Evolutionary conservation across 805 yeast genomes (phyloP), one percentile per base, ranked within the genome.

Genomic region (Saccharomyces kudriavzevii): DNA sequence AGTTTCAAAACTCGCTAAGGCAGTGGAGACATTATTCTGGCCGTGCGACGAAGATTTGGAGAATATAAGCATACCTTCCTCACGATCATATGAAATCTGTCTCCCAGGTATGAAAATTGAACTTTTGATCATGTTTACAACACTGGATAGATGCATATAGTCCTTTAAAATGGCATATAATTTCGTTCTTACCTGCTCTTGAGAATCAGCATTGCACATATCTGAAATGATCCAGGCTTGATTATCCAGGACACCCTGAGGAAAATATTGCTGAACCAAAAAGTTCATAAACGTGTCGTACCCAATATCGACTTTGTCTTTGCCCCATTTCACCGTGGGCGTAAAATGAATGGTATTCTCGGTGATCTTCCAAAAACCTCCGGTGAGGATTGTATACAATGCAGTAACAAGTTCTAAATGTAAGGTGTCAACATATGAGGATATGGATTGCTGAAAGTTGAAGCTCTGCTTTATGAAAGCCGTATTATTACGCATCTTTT

Each of bases 381-480:
- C 50, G 11, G 56, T 49, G 13, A 64, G 26, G 2, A 63, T 49
- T 4, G 56, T 57, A 24, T 56, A 53, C 10, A 67, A 49, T 27
- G 53, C 55, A 11, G 50, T 51, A 5, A 67, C 54, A 13, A 66
- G 56, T 22, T 59, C 48, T 25, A 60, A 43, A 54, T 68, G 72
- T 50, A 68, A 46, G 1, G 59, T 51, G 50, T 68, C 71, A 10
- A 65, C 56, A 45, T 62, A 63, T 2, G 58, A 49, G 6, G 55
- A 53, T 2, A 67, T 54, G 2, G 69, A 62, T 48, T 63, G 63
- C 51, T 66, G 68, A 49, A 67, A 65, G 27, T 57, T 64, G 48
- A 62, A 56, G 28, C 63, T 59, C 50, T 63, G 65, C 47, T 57
- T 59, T 13, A 59, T 45, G 6, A 58, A 45, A 25, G 48, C 49